Evolutionary conservation across 176 grass and related monocot species (phyloP), one percentile per base, ranked within the genome.

Genomic region (Phyllostachys edulis): DNA sequence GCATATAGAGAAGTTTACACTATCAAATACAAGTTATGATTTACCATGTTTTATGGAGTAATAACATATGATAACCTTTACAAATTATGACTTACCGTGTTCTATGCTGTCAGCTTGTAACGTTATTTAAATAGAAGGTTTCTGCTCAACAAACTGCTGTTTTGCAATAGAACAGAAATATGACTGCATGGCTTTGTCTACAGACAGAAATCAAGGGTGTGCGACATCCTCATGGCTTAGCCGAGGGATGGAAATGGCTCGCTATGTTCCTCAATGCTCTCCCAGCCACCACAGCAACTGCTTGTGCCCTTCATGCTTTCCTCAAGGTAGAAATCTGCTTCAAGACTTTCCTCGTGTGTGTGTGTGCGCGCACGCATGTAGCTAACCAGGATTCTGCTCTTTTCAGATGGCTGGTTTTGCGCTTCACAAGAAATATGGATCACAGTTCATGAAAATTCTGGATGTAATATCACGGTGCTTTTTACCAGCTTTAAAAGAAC

Each of bases 191-290:
- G 46, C 38, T 57, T 81, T 42, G 63, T 92, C 34, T 88, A 72
- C 83, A 98, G 93, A 90, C 89, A 8, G 91, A 98, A 90, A 90
- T 93, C 52, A 85, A 87, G 54, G 91, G 96, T 36, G 20, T 92
- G 5, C 80, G 37, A 14, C 90, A 95, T 91, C 89, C 93, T 38
- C 88, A 95, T 71, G 96, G 96, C 62, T 88, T 98, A 88, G 84
- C 88, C 12, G 89, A 95, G 76, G 93, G 91, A 70, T 98, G 93
- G 96, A 89, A 67, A 75, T 98, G 96, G 96, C 91, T 98, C 54
- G 93, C 89, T 0, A 85, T 84, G 89, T 95, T 91, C 69, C 87
- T 95, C 47, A 98, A 98, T 73, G 21, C 81, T 80, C 91, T 98
- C 16, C 93, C 96, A 67, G 91, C 83, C 67, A 91, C 85, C 38